Percentiles rank a stretch among this genome's conserved stretches.
Evolutionary conservation across 768 basidiomycete species (phyloP).

Genomic region (Agaricus subrufescens): DNA sequence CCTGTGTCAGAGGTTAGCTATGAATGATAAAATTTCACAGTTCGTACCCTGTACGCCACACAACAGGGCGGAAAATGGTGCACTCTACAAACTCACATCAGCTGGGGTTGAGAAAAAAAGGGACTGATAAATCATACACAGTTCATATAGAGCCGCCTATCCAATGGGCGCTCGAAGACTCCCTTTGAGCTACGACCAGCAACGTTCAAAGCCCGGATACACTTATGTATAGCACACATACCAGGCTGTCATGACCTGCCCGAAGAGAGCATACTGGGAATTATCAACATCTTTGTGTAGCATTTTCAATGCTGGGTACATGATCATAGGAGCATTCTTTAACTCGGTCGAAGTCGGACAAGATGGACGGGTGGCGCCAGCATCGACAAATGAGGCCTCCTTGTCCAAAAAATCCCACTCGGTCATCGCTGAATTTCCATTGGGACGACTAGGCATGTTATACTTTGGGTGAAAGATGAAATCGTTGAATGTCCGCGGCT

Average conservation of each 20-base stretch:
- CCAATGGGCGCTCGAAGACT: constrained; percentile 26
- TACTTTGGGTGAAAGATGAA: too few relatives aligned
- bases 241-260: constrained; percentile 42
- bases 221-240: constrained; percentile 18
- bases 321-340: constrained; percentile 46
- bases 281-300: constrained; percentile 20
- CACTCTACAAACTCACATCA: constrained; percentile 41
- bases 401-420: constrained; percentile 27
- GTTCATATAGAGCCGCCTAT: constrained; percentile 61
- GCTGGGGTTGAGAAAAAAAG: background rate
- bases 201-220: background rate
- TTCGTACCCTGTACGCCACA: constrained; percentile 61
- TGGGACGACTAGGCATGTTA: background rate
- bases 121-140: constrained; percentile 38
- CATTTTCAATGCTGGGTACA: constrained; percentile 41
- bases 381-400: constrained; percentile 16
- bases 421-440: constrained; percentile 10
- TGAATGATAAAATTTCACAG: background rate
- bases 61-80: constrained; percentile 70
- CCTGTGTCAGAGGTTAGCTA: constrained; percentile 27
- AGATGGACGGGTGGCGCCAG: constrained; percentile 11
- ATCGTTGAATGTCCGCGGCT: too few relatives aligned
- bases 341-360: constrained; percentile 29
- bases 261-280: constrained; percentile 61
- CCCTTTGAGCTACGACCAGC: constrained; percentile 27